Conservation (phyloP, 805 yeast genomes). For the Candida vartiovaarae region DNA sequence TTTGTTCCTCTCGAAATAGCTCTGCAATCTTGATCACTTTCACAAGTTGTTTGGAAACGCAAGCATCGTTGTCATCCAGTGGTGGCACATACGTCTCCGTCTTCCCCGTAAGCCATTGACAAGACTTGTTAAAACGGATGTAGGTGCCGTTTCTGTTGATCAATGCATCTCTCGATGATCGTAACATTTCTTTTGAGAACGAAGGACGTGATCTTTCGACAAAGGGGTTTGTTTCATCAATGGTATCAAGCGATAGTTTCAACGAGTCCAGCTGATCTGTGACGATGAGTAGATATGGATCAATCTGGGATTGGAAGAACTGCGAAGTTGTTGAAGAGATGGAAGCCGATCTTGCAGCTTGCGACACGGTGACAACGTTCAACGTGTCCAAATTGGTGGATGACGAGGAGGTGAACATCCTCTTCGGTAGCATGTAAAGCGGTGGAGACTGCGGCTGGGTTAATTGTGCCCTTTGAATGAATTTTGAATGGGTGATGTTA, state of each 20-base stretch:
- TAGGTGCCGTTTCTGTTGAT: slow-evolving; percentile 28
- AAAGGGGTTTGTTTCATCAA: slow-evolving; percentile 10
- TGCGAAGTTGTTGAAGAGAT: slow-evolving; percentile 21
- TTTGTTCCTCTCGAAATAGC: slow-evolving; percentile 33
- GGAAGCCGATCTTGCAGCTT: slow-evolving; percentile 11
- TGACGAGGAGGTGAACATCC: slow-evolving; percentile 19
- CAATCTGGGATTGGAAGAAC: slow-evolving; percentile 20
- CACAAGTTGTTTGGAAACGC: slow-evolving; percentile 8
- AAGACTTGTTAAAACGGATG: slow-evolving; percentile 23
- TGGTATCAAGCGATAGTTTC: slow-evolving; percentile 13
- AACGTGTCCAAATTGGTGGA: slow-evolving; percentile 18
- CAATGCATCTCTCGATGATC: slow-evolving; percentile 6
- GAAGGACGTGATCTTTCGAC: slow-evolving; percentile 2
- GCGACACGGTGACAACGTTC: not conserved
- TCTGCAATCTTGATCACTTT: slow-evolving; percentile 36
- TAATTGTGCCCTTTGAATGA: slow-evolving; percentile 37
- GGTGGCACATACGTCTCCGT: slow-evolving; percentile 16
- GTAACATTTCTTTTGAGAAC: slow-evolving; percentile 7
- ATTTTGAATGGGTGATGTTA: slow-evolving; percentile 55
- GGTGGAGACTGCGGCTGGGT: slow-evolving; percentile 6
- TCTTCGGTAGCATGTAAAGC: slow-evolving; percentile 14
- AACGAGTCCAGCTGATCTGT: slow-evolving; percentile 21
- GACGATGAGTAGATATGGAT: slow-evolving; percentile 32
- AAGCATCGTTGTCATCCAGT: slow-evolving; percentile 2
- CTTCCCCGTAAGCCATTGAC: slow-evolving; percentile 21